A percentile compares a stretch with the other conserved stretches of the same genome.
Conservation (phyloP, 352 stramenopile species). For the Globisporangium paddicum region DNA sequence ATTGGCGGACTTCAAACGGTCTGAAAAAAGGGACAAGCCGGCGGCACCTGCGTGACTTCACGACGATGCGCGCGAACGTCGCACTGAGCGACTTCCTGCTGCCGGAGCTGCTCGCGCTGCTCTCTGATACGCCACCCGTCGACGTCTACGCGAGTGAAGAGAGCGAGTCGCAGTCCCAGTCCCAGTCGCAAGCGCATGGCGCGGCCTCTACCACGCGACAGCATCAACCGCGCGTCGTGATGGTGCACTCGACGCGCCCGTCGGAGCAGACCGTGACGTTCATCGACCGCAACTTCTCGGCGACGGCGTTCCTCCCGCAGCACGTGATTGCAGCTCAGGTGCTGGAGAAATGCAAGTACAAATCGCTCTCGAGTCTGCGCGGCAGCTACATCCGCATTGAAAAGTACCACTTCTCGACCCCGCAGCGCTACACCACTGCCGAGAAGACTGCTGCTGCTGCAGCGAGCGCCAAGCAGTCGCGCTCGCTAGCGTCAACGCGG, state of each 20-base stretch:
- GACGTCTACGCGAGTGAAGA: constrained; percentile 43
- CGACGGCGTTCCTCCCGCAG: constrained; percentile 47
- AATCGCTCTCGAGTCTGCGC: constrained; percentile 34
- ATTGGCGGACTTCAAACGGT: neutral
- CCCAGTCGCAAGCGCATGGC: constrained; percentile 10
- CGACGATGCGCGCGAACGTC: constrained; percentile 20
- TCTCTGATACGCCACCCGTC: constrained; percentile 28
- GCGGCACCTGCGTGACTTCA: too few species aligned
- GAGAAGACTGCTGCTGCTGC: constrained; percentile 9
- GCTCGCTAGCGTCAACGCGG: constrained; percentile 15
- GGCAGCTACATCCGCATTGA: constrained; percentile 50
- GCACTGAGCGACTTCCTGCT: constrained; percentile 52
- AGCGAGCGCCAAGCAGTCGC: constrained; percentile 9
- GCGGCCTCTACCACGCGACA: constrained; percentile 1
- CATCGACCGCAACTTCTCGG: constrained; percentile 38
- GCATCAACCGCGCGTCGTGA: constrained; percentile 31
- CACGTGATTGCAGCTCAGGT: constrained; percentile 15
- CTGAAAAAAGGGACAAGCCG: neutral
- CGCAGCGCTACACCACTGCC: constrained; percentile 22
- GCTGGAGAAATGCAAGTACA: constrained; percentile 18
- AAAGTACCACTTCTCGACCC: constrained; percentile 60
- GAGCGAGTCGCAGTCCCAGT: constrained; percentile 44
- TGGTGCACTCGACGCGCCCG: constrained; percentile 41
- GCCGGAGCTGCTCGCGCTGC: constrained; percentile 46
- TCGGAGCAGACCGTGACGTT: constrained; percentile 35